Evolutionary conservation across 2,329 filamentous ascomycete genomes (phyloP).

Genomic region (Anisogramma anomala): DNA sequence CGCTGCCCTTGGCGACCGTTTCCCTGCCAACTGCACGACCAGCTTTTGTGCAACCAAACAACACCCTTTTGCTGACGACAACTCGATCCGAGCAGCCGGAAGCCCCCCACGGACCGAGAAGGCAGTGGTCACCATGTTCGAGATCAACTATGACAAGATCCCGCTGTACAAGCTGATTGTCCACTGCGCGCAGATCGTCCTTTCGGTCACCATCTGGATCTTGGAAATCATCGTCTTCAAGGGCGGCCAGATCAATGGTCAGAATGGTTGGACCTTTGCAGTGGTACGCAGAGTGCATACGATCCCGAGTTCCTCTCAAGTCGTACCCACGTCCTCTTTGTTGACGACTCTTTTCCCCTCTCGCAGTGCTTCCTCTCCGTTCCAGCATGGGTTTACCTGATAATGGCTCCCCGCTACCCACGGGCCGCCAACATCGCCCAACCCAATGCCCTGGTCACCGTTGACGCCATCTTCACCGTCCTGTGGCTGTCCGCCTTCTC

Average conservation of each 20-base stretch:
- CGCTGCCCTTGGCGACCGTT: neutral
- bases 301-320: neutral
- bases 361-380: constrained; percentile 52
- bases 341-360: constrained; percentile 8
- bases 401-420: constrained; percentile 52
- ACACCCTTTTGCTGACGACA: neutral
- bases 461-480: constrained; percentile 47
- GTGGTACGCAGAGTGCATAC: constrained; percentile 30
- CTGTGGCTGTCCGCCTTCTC: constrained; percentile 59
- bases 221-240: constrained; percentile 50
- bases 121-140: constrained; percentile 28
- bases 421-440: constrained; percentile 51
- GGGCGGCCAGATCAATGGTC: constrained; percentile 39
- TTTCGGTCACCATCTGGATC: constrained; percentile 45
- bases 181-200: constrained; percentile 42
- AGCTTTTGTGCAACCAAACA: neutral
- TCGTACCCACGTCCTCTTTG: neutral
- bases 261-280: constrained; percentile 52
- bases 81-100: neutral
- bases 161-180: constrained; percentile 46
- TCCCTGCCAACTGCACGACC: neutral
- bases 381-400: constrained; percentile 53
- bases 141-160: constrained; percentile 42
- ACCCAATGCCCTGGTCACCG: constrained; percentile 47
- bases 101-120: neutral